Percentiles rank a stretch among this genome's conserved stretches.
phyloP scores from a whole-genome alignment of 495 filamentous ascomycete genomes.

The Viridothelium virens region DNA sequence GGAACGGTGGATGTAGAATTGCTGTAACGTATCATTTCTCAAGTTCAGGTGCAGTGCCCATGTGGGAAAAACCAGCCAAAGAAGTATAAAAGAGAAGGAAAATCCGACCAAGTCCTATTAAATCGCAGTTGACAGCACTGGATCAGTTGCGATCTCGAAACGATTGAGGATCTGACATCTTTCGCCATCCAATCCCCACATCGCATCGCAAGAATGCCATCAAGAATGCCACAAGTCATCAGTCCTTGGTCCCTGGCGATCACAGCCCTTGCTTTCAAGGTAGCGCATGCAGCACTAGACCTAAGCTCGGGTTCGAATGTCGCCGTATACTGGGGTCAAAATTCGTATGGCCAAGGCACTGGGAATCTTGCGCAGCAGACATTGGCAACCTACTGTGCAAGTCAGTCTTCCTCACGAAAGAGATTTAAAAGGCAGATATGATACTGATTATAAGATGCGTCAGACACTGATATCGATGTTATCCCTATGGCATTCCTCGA shows the following conservation, averaged over 20 bases:
- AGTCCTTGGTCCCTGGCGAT: constrained; percentile 33
- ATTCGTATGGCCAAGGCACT: constrained; percentile 35
- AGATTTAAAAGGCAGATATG: neutral
- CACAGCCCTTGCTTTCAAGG: constrained; percentile 43
- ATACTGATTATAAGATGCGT: neutral
- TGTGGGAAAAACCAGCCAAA: neutral
- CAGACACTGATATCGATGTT: constrained; percentile 33
- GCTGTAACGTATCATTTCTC: constrained; percentile 4
- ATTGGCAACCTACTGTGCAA: constrained; percentile 47
- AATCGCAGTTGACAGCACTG: neutral
- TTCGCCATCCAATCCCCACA: neutral
- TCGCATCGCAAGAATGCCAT: neutral
- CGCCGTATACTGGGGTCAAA: constrained; percentile 40
- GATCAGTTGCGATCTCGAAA: neutral
- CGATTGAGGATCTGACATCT: neutral
- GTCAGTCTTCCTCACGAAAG: constrained; percentile 36
- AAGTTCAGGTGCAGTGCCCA: neutral
- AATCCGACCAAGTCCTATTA: neutral
- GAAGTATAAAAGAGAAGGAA: neutral
- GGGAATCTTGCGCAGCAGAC: constrained; percentile 40
- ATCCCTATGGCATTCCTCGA: constrained; percentile 56
- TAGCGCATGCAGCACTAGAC: constrained; percentile 43
- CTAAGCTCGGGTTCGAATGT: constrained; percentile 35
- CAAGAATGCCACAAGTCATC: neutral
- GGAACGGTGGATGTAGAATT: neutral